Conservation (phyloP, 1,284 basidiomycete species). For the Stereum hirsutum region DNA sequence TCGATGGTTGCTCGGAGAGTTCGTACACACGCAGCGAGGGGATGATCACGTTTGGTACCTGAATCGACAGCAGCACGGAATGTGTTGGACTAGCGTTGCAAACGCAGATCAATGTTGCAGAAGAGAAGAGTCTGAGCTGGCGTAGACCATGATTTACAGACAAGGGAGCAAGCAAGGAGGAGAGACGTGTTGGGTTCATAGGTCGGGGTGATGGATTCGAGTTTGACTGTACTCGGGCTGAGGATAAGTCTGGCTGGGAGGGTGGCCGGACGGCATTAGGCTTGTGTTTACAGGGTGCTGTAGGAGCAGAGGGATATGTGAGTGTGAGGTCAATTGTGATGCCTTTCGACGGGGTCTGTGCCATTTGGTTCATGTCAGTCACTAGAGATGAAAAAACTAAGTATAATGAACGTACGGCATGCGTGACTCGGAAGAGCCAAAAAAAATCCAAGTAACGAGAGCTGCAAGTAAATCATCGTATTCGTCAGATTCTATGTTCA, state of each 20-base stretch:
- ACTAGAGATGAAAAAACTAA: background rate
- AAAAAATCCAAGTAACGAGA: background rate
- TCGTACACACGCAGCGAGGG: constrained; percentile 2
- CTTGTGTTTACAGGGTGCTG: background rate
- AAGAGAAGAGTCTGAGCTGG: constrained; percentile 58
- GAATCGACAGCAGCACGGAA: constrained; percentile 43
- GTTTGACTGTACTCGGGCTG: constrained; percentile 50
- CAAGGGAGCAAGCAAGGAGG: constrained; percentile 44
- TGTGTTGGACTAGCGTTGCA: constrained; percentile 39
- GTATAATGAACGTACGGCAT: background rate
- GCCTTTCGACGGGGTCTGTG: background rate
- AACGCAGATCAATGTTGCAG: constrained; percentile 40
- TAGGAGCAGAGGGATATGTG: background rate
- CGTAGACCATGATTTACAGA: constrained; percentile 54
- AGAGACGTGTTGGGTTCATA: constrained; percentile 28
- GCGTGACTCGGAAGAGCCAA: background rate
- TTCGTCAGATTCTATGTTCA: background rate
- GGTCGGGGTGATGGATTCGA: constrained; percentile 33
- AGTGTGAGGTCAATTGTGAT: background rate
- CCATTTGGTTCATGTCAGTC: background rate
- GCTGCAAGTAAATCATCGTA: background rate
- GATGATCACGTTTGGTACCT: constrained; percentile 31
- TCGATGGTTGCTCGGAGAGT: constrained; percentile 50
- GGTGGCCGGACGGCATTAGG: background rate
- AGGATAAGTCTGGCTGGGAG: constrained; percentile 57